Percentiles rank a stretch among this genome's conserved stretches.
These are phyloP conservation scores for Aspergillus neoniger DNA, from an alignment of 2,329 filamentous ascomycete species.

Conservation along the genomic window DNA sequence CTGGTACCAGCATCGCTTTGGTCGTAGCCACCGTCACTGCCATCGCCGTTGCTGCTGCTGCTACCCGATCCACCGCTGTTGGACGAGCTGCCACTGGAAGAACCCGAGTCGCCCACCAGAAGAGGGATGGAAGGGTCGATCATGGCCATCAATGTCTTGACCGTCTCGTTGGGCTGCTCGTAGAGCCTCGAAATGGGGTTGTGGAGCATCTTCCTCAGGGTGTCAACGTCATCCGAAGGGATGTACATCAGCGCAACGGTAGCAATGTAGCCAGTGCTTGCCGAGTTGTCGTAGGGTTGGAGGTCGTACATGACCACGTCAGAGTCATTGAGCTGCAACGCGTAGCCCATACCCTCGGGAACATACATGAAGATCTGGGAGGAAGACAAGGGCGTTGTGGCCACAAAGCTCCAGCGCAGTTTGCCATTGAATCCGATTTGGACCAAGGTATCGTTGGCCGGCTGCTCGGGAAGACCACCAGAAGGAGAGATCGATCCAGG, in stretches of 20 bases:
- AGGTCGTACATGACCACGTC: constrained; percentile 70
- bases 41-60: constrained; percentile 44
- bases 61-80: constrained; percentile 39
- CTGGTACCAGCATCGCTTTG: constrained; percentile 53
- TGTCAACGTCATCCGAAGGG: constrained; percentile 67
- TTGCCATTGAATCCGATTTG: constrained; percentile 82
- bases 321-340: constrained; percentile 50
- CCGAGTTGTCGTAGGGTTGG: constrained; percentile 72
- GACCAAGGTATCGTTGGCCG: constrained; percentile 68
- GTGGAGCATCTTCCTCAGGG: constrained; percentile 68
- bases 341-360: constrained; percentile 69
- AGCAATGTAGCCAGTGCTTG: constrained; percentile 71
- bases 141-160: constrained; percentile 71
- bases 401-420: constrained; percentile 83
- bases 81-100: constrained; percentile 40
- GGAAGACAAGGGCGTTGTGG: constrained; percentile 68
- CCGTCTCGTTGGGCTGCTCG: constrained; percentile 65
- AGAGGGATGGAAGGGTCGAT: constrained; percentile 84
- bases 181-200: constrained; percentile 75
- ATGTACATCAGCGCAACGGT: constrained; percentile 78
- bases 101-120: constrained; percentile 52
- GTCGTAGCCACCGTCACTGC: constrained; percentile 42
- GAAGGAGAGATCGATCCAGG: constrained; percentile 76
- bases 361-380: constrained; percentile 82
- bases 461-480: constrained; percentile 57